Evolutionary conservation across 208 protist genomes (phyloP), one percentile per base, ranked within the genome.

Genomic region (Trypanosoma grayi): DNA sequence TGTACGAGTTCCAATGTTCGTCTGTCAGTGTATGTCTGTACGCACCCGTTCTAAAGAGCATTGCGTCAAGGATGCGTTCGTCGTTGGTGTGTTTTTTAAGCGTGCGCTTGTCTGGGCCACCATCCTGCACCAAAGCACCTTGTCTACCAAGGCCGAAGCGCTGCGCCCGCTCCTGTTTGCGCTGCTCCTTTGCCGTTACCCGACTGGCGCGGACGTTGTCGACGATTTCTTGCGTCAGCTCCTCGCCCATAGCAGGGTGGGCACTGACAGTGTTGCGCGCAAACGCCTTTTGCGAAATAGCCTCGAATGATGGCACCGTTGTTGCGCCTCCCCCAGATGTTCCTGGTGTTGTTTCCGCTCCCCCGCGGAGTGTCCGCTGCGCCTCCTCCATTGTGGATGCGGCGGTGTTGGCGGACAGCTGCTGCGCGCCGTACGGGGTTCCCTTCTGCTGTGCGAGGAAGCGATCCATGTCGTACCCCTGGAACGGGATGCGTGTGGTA

Each of bases 401-500:
- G 3, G 78, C 70, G 10, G 79, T 69, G 20, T 33, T 44, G 0
- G 85, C 66, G 13, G 85, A 77, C 31, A 94, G 60, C 71, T 87
- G 83, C 60, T 79, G 75, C 4, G 83, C 79, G 1, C 77, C 85
- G 40, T 87, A 86, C 16, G 83, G 69, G 13, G 75, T 85, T n/a
- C 88, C 88, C 36, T 77, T 68, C 43, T 78, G 82, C 76, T 91
- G 83, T 11, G 89, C 89, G 10, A 60, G 45, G 51, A 64, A 77
- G n/a, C 89, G 80, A 51, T 92, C 89, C 70, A 78, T 84, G 59
- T 95, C 89, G 70, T 95, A 95, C n/a, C 89, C 89, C 37, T 78
- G 41, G 62, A 95, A 95, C 11, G 71, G 81, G 5, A 85, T 36
- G 13, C 83, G 76, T 0, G 75, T 31, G 34, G 60, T 73, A 31